Percentiles rank a stretch among this genome's conserved stretches.
phyloP scores from a whole-genome alignment of 352 stramenopile genomes.

The Pythium monospermum region DNA sequence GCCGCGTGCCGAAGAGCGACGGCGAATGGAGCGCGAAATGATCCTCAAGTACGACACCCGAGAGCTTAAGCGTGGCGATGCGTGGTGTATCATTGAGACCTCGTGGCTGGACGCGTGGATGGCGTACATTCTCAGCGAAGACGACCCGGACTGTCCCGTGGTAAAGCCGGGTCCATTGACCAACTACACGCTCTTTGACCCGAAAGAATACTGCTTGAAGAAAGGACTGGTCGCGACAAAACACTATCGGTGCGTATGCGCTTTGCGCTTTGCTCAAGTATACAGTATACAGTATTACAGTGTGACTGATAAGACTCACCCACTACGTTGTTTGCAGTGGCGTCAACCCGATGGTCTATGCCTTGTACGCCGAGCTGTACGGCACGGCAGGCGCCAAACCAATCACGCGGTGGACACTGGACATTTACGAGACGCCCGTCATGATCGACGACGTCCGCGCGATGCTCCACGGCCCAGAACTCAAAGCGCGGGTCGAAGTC shows the following conservation, averaged over 20 bases:
- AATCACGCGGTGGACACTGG: slow-evolving; percentile 68
- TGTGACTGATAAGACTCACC: too few relatives aligned
- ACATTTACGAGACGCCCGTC: slow-evolving; percentile 74
- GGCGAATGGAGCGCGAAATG: slow-evolving; percentile 48
- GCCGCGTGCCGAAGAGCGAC: slow-evolving; percentile 24
- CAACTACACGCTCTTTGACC: slow-evolving; percentile 73
- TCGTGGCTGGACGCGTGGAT: slow-evolving; percentile 80
- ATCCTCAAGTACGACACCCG: slow-evolving; percentile 64
- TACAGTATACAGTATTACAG: neutral
- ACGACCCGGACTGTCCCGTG: slow-evolving; percentile 44
- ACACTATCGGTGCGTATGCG: slow-evolving; percentile 50
- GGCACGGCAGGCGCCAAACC: slow-evolving; percentile 56
- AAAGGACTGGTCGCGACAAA: slow-evolving; percentile 54
- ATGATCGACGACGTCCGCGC: slow-evolving; percentile 71
- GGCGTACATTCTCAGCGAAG: slow-evolving; percentile 65
- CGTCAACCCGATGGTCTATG: slow-evolving; percentile 76
- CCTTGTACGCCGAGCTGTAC: slow-evolving; percentile 73
- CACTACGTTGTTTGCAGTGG: slow-evolving; percentile 36
- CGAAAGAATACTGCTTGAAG: slow-evolving; percentile 57
- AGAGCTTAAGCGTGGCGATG: slow-evolving; percentile 58
- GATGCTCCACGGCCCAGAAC: slow-evolving; percentile 60
- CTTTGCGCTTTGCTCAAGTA: neutral
- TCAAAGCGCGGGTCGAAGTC: slow-evolving; percentile 63
- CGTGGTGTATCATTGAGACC: slow-evolving; percentile 77
- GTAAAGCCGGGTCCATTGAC: slow-evolving; percentile 52